Evolutionary conservation across 495 filamentous ascomycete species (phyloP), one percentile per base, ranked within the genome.

Genomic region (Lineolata rhizophorae): DNA sequence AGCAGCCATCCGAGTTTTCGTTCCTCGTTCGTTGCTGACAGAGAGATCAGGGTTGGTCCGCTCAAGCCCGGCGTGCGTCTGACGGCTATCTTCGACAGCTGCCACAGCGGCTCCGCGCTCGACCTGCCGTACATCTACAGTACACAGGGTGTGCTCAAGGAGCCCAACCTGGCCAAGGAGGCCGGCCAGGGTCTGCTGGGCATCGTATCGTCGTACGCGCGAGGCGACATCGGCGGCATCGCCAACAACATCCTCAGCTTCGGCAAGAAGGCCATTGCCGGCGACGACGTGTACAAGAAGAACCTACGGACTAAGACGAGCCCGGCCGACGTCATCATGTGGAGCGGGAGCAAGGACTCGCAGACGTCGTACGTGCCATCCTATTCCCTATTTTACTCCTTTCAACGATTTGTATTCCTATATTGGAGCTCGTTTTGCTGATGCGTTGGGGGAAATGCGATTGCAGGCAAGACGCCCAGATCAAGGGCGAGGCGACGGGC

Each of bases 21-120:
- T 11, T 2, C 6, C 19, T 1, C 6, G 13, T n/a, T 16, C 3
- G 9, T 15, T 27, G 20, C 28, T 41, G 32, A 34, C 33, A 35
- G 26, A 31, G 31, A 16, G 1, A n/a, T 9, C 31, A 55, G 52
- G 51, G 87, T 97, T 30, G 58, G 57, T 27, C 70, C 80, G 5
- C 60, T 97, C 10, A 64, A 64, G 40, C 63, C 77, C 8, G 87
- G 87, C 36, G 85, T 93, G 15, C 72, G 87, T 20, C 60, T 97
- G 31, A 97, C 87, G 1, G 87, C 87, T 27, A 95, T 97, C 51
- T 97, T 97, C 59, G 87, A 97, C 56, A 93, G 84, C n/a, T 97
- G 87, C 58, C 87, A 97, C 54, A 93, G 84, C 2, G 87, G 87
- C 40, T 91, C 87, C 5, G 87, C 84, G 4, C 65, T 97, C 44